phyloP scores from a whole-genome alignment of 768 basidiomycete genomes.

The Lactarius indigo region DNA sequence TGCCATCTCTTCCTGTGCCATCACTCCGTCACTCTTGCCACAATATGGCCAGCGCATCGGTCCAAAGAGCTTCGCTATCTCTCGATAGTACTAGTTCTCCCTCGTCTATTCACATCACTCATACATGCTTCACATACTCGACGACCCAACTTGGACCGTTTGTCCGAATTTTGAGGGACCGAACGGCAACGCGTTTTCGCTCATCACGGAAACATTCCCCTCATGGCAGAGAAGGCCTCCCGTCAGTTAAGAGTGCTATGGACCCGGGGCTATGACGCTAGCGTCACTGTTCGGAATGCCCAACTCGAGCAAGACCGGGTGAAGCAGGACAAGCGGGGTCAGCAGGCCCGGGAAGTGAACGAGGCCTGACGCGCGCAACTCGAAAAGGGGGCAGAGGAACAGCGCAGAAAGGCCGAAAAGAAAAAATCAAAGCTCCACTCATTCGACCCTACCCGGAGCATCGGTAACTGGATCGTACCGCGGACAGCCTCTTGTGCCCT shows the following conservation, averaged over 20 bases:
- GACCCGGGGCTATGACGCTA: neutral
- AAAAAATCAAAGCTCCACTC: neutral
- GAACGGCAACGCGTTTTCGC: neutral
- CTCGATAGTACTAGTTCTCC: too few relatives aligned
- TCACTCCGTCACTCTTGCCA: too few relatives aligned
- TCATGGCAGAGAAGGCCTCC: neutral
- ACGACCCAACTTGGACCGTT: neutral
- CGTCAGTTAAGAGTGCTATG: neutral
- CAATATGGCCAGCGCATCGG: too few relatives aligned
- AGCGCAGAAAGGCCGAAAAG: neutral
- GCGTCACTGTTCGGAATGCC: neutral
- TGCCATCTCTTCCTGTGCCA: too few relatives aligned
- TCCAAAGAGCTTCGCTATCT: too few relatives aligned
- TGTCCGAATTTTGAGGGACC: neutral
- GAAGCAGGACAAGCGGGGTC: neutral
- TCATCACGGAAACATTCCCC: neutral
- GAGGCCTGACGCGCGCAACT: neutral
- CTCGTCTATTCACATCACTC: neutral
- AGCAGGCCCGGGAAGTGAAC: neutral
- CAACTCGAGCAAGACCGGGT: neutral
- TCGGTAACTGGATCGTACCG: neutral
- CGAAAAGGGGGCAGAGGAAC: neutral
- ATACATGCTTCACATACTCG: neutral
- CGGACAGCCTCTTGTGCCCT: neutral
- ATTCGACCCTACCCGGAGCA: neutral